Base-by-base conservation (phyloP, 2,329 filamentous ascomycete species). In the Bipolaris gigantea region DNA sequence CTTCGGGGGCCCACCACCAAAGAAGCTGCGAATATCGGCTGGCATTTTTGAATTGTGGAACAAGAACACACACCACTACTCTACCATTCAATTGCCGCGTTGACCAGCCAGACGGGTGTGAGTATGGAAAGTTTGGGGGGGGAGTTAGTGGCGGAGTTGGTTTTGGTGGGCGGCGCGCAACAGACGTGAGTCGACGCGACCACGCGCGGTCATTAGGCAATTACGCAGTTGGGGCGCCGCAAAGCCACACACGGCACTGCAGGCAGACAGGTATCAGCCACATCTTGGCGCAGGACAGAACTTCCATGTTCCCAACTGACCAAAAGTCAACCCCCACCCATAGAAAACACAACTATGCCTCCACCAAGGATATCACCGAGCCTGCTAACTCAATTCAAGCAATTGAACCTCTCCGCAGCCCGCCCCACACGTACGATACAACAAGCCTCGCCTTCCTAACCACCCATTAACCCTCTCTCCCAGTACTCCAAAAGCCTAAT, bases 11-110 rank as follows among this genome's bases (percentile, higher is more conserved):
- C 92, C 93, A 60, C 89, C 85, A 50, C 88, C 86, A 79, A 97
- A 97, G 77, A 97, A 97, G 65, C 82, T 91, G 70, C 92, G 84
- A 69, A 97, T 97, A 76, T 97, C 93, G 59, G 81, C 71, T 49
- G 92, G 85, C 92, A 96, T 96, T n/a, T 33, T 53, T 16, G 27
- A 15, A 2, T 40, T 47, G 40, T 21, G 4, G 2, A 2, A 13
- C 2, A 40, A n/a, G 44, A 51, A 35, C 40, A 50, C 32, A 27
- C 23, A 5, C 11, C 15, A 19, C 33, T 21, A 39, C 18, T 21
- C 16, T 39, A 13, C 9, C 15, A 13, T 40, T 23, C 27, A 18
- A 15, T 21, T 25, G 18, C 34, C 25, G 27, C 41, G 42, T 50
- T 41, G 5, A 6, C 9, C 27, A 16, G 19, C 21, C 36, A 41